Conservation (phyloP, 2,329 filamentous ascomycete species). For the Ceratocystis diversiconidia region DNA sequence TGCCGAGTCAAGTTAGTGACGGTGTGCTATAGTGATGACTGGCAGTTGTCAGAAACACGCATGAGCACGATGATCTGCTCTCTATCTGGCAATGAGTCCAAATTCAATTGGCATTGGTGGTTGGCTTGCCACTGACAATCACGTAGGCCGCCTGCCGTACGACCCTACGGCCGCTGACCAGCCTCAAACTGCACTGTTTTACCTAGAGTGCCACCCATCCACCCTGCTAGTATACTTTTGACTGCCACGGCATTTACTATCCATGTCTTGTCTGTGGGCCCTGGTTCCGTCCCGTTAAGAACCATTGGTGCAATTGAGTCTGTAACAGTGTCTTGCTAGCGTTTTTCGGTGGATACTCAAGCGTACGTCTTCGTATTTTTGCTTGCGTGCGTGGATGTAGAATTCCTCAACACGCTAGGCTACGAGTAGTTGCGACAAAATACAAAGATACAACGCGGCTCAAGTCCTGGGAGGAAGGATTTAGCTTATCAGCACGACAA, state of each 20-base stretch:
- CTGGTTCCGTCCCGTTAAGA: neutral
- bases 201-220: neutral
- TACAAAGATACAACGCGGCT: neutral
- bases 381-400: neutral
- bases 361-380: too few relatives aligned
- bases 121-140: neutral
- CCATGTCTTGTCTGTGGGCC: neutral
- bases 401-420: neutral
- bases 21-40: neutral
- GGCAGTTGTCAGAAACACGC: neutral
- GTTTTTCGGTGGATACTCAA: too few relatives aligned
- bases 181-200: neutral
- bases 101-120: neutral
- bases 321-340: too few relatives aligned
- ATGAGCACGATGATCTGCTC: neutral
- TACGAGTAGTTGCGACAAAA: neutral
- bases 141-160: neutral
- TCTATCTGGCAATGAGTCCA: neutral
- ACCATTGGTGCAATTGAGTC: too few relatives aligned
- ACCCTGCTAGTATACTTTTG: slow-evolving; percentile 1
- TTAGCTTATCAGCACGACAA: neutral
- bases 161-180: neutral
- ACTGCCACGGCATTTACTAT: neutral
- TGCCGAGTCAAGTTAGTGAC: neutral
- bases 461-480: neutral